Percentiles rank a stretch among this genome's conserved stretches.
phyloP scores from a whole-genome alignment of 352 stramenopile species.

The Globisporangium lucens region DNA sequence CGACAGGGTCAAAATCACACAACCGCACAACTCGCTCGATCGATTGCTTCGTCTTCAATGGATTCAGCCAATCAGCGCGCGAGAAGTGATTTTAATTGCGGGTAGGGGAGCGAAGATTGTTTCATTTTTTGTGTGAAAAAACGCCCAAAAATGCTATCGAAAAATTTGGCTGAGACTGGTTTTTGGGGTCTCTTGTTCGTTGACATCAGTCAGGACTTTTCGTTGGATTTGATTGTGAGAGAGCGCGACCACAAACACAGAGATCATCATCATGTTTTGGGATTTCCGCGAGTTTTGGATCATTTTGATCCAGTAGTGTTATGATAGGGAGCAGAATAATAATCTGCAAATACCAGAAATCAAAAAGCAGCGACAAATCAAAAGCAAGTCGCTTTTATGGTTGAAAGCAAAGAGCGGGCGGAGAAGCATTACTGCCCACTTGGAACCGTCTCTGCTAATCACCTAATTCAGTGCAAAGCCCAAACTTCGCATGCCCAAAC shows the following conservation, averaged over 20 bases:
- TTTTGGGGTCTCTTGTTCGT: background rate
- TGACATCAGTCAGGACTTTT: background rate
- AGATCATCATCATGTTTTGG: too few species aligned
- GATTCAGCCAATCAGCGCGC: background rate
- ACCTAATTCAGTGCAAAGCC: background rate
- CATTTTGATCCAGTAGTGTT: background rate
- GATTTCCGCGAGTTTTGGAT: too few species aligned
- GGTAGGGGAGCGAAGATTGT: background rate
- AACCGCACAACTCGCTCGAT: background rate
- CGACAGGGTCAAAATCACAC: background rate
- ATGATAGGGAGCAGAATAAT: background rate
- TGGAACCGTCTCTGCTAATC: background rate
- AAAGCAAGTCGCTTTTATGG: background rate
- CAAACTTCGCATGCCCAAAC: background rate
- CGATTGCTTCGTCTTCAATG: background rate
- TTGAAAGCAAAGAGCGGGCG: background rate
- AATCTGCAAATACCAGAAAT: background rate
- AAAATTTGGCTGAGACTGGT: background rate
- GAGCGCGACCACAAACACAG: background rate
- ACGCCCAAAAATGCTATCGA: background rate
- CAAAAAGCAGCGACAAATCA: background rate
- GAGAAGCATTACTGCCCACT: background rate
- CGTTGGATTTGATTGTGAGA: background rate
- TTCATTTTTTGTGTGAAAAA: background rate
- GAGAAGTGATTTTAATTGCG: background rate